phyloP scores from a whole-genome alignment of 495 filamentous ascomycete genomes.

The Elaphomyces granulatus region DNA sequence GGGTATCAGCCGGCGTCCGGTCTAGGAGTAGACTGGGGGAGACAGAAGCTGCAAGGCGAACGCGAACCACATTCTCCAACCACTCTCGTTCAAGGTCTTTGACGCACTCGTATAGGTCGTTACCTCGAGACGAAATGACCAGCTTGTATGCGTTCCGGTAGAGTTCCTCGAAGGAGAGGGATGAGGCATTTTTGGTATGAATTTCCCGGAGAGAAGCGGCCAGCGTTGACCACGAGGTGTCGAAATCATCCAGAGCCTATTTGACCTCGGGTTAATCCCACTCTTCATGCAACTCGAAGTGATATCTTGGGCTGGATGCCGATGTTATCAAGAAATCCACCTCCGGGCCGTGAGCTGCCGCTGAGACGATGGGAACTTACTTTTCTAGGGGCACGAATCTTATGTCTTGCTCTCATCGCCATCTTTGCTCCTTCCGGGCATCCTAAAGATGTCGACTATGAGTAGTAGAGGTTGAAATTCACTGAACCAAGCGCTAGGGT shows the following conservation, averaged over 20 bases:
- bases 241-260: no score
- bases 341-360: no score
- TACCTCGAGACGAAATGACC: slow-evolving; percentile 77
- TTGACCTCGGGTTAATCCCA: no score
- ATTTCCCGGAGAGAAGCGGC: slow-evolving; percentile 66
- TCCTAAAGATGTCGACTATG: no score
- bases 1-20: slow-evolving; percentile 26
- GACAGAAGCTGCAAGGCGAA: slow-evolving; percentile 45
- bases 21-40: slow-evolving; percentile 41
- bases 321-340: no score
- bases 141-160: slow-evolving; percentile 95
- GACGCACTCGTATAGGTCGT: slow-evolving; percentile 66
- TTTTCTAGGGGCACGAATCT: slow-evolving; percentile 57
- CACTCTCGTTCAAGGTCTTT: slow-evolving; percentile 66
- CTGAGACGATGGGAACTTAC: no score
- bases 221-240: slow-evolving; percentile 71
- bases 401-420: slow-evolving; percentile 49
- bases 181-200: slow-evolving; percentile 80
- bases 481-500: no score
- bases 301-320: no score
- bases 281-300: no score
- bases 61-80: slow-evolving; percentile 55
- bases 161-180: slow-evolving; percentile 84
- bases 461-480: no score
- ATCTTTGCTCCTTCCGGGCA: no score